A percentile compares a stretch with the other conserved stretches of the same genome.
Conservation (phyloP, 169 alveolate species). For the Cryptosporidium meleagridis region DNA sequence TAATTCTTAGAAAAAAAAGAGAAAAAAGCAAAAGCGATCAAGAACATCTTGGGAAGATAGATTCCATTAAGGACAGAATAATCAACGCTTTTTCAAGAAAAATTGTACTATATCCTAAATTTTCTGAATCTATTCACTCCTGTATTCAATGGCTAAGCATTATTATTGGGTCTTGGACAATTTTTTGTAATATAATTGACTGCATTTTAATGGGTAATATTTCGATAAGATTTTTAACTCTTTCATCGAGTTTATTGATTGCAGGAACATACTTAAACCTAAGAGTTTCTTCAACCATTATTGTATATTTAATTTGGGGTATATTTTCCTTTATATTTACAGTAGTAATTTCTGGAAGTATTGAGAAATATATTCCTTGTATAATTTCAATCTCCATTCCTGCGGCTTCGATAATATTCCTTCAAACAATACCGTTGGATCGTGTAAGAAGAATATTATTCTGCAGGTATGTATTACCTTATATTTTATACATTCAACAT, state of each 20-base stretch:
- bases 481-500: constrained; percentile 43
- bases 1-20: constrained; percentile 1
- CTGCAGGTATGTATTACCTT: constrained; percentile 52
- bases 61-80: not conserved
- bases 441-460: constrained; percentile 56
- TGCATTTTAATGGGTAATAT: constrained; percentile 53
- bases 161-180: constrained; percentile 52
- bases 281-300: constrained; percentile 42
- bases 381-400: constrained; percentile 32
- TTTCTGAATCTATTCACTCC: constrained; percentile 25
- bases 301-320: constrained; percentile 49
- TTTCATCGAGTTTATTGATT: constrained; percentile 24
- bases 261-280: constrained; percentile 57
- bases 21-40: not conserved
- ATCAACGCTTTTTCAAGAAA: constrained; percentile 15
- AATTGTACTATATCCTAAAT: not conserved
- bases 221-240: constrained; percentile 10
- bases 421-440: constrained; percentile 60
- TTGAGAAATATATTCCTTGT: constrained; percentile 58
- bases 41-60: not conserved
- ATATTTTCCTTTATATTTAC: constrained; percentile 38
- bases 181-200: constrained; percentile 49
- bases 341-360: constrained; percentile 37
- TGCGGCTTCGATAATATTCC: constrained; percentile 59
- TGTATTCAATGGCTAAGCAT: constrained; percentile 51